These are phyloP conservation scores for Raddia distichophylla DNA, from an alignment of 176 grass and related monocot species.

Conservation along the genomic window DNA sequence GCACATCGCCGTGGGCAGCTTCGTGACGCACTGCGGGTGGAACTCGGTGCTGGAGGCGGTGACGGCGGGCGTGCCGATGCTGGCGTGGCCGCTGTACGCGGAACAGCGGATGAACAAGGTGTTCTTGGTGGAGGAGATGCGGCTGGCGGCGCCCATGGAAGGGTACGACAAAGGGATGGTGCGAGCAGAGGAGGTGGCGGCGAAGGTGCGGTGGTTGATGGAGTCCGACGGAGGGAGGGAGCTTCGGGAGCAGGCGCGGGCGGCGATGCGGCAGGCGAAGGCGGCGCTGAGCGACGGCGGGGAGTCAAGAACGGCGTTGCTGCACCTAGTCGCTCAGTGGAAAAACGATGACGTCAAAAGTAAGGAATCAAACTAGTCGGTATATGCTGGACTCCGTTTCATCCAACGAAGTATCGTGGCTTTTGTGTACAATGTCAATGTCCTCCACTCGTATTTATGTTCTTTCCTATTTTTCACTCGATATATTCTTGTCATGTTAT, in stretches of 20 bases:
- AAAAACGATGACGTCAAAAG: not conserved
- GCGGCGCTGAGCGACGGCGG: slow-evolving; percentile 22
- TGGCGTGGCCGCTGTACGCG: slow-evolving; percentile 48
- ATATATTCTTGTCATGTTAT: too few species aligned
- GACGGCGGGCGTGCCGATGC: slow-evolving; percentile 43
- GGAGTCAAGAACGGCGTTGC: slow-evolving; percentile 25
- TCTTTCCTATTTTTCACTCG: too few species aligned
- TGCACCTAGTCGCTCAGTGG: not conserved
- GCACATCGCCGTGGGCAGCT: slow-evolving; percentile 37
- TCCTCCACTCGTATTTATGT: too few species aligned
- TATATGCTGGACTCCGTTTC: too few species aligned
- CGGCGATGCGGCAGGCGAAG: slow-evolving; percentile 12
- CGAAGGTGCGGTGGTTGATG: slow-evolving; percentile 47
- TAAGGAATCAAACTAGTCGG: too few species aligned
- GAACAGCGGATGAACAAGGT: slow-evolving; percentile 54
- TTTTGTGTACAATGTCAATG: too few species aligned
- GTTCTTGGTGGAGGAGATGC: slow-evolving; percentile 55
- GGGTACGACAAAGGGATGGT: slow-evolving; percentile 42
- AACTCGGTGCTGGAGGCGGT: slow-evolving; percentile 70
- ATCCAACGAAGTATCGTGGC: too few species aligned
- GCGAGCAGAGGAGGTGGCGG: slow-evolving; percentile 30
- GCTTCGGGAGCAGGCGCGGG: slow-evolving; percentile 15
- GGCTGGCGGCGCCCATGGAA: slow-evolving; percentile 25
- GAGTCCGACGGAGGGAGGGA: slow-evolving; percentile 15
- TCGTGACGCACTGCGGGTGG: slow-evolving; percentile 84